phyloP scores from a whole-genome alignment of 2,329 filamentous ascomycete genomes.

The Cryphonectria carpinicola region DNA sequence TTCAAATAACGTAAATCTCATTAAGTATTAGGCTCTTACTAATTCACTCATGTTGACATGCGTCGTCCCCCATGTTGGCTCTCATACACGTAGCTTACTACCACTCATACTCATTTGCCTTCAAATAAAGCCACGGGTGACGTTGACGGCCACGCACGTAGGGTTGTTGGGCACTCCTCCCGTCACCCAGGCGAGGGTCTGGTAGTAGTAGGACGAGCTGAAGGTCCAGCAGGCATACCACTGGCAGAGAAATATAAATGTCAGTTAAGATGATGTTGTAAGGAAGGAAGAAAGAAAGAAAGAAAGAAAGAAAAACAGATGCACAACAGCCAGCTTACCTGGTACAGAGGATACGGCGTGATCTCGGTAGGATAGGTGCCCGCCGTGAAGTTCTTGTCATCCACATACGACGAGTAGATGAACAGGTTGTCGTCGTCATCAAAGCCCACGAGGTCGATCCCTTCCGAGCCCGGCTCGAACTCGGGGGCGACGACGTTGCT shows the following conservation, averaged over 20 bases:
- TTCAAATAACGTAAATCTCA: not conserved
- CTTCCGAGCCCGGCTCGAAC: constrained; percentile 32
- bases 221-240: constrained; percentile 43
- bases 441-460: constrained; percentile 35
- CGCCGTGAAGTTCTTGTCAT: constrained; percentile 37
- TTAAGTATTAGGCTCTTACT: constrained; percentile 5
- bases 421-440: constrained; percentile 37
- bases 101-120: not conserved
- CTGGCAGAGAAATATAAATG: constrained; percentile 2
- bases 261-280: constrained; percentile 8
- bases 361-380: constrained; percentile 30
- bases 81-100: not conserved
- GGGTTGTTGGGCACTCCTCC: constrained; percentile 39
- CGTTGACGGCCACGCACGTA: constrained; percentile 40
- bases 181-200: constrained; percentile 39
- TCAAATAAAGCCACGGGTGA: constrained; percentile 31
- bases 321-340: constrained; percentile 24
- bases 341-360: constrained; percentile 34
- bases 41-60: not conserved
- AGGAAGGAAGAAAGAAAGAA: not conserved
- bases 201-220: constrained; percentile 40
- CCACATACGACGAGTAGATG: constrained; percentile 31
- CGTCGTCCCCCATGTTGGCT: not conserved
- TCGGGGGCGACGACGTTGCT: constrained; percentile 40
- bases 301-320: no score